Percentiles rank a stretch among this genome's conserved stretches.
Conservation (phyloP, 1,139 yeast species). For the Taphrina confusa region DNA sequence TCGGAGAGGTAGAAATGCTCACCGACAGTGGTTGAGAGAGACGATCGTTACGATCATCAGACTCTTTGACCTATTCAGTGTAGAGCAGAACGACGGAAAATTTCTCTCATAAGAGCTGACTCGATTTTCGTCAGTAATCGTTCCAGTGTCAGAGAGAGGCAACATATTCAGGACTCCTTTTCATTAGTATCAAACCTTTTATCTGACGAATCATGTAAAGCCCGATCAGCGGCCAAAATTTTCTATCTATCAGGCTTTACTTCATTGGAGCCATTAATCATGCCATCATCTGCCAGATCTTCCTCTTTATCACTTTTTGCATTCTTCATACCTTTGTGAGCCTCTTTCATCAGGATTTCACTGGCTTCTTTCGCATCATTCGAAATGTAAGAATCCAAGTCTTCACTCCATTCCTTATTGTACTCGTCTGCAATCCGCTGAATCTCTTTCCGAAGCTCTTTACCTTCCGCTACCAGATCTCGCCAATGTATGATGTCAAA, state of each 20-base stretch:
- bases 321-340: slow-evolving; percentile 1
- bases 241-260: neutral
- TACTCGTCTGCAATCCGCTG: slow-evolving; percentile 31
- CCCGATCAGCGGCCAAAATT: too few relatives aligned
- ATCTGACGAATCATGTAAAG: too few relatives aligned
- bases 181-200: neutral
- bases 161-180: slow-evolving; percentile 1
- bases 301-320: slow-evolving; percentile 16
- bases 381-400: slow-evolving; percentile 8
- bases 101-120: slow-evolving; percentile 29
- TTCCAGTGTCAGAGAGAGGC: slow-evolving; percentile 33
- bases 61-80: slow-evolving; percentile 30
- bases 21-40: slow-evolving; percentile 32
- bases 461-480: slow-evolving; percentile 28
- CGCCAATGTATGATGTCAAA: slow-evolving; percentile 27
- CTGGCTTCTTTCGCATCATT: slow-evolving; percentile 21
- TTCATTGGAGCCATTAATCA: slow-evolving; percentile 28
- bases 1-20: too few relatives aligned
- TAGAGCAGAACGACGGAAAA: slow-evolving; percentile 19
- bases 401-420: slow-evolving; percentile 21
- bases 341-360: slow-evolving; percentile 14
- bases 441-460: slow-evolving; percentile 28
- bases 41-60: slow-evolving; percentile 32
- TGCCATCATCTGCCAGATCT: slow-evolving; percentile 31
- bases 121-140: slow-evolving; percentile 24